phyloP scores from a whole-genome alignment of 192 early-diverging fungal species.

The Backusella tuberculispora region DNA sequence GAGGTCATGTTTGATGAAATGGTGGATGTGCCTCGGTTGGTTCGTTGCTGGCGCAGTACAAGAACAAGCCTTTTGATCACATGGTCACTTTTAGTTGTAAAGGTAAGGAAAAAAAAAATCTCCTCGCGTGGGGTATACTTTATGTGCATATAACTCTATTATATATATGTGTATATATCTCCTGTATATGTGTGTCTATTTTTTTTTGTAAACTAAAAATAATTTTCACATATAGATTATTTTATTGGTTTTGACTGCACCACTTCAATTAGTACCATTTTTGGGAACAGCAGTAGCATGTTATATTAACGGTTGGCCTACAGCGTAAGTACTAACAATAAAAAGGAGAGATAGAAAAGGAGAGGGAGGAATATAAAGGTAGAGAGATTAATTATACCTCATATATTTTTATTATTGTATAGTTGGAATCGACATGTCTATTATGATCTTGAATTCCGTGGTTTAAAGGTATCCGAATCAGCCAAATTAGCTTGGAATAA shows the following conservation, averaged over 20 bases:
- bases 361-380: background rate
- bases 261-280: constrained; percentile 62
- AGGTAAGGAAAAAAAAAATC: background rate
- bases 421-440: constrained; percentile 52
- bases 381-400: background rate
- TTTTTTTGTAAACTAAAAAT: background rate
- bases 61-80: constrained; percentile 40
- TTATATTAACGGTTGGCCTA: constrained; percentile 53
- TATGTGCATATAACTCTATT: background rate
- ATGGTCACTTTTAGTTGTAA: constrained; percentile 36
- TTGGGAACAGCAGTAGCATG: constrained; percentile 54
- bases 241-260: constrained; percentile 55
- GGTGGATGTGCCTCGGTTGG: constrained; percentile 38
- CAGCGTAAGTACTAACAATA: constrained; percentile 19
- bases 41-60: constrained; percentile 46
- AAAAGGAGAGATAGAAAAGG: background rate
- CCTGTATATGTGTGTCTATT: background rate
- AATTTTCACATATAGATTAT: constrained; percentile 40
- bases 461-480: constrained; percentile 42
- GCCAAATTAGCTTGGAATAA: constrained; percentile 40
- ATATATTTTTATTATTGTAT: background rate
- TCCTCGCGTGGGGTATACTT: background rate
- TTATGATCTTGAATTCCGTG: constrained; percentile 53
- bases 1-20: constrained; percentile 43
- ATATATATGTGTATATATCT: background rate